Conservation (phyloP, 768 basidiomycete genomes). For the Clitopilus hobsonii region DNA sequence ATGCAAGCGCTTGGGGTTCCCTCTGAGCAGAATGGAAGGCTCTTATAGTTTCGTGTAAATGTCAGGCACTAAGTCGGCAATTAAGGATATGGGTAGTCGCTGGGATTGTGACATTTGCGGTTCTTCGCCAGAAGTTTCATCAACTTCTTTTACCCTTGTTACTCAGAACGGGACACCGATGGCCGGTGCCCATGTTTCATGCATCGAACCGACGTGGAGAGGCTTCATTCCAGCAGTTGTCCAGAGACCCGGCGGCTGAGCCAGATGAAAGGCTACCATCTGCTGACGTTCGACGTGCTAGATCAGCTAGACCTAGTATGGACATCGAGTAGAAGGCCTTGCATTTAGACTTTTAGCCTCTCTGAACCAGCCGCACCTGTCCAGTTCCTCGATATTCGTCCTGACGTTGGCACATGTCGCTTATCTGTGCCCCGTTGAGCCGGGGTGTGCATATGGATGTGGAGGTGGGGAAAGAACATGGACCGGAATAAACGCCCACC, state of each 20-base stretch:
- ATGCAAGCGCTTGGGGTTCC: conserved; percentile 3
- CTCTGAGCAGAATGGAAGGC: not conserved
- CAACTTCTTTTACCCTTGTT: not conserved
- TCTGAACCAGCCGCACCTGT: not conserved
- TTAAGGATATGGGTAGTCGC: not conserved
- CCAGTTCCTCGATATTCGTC: not conserved
- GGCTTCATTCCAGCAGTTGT: not conserved
- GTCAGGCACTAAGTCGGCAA: not conserved
- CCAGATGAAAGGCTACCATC: too few relatives aligned
- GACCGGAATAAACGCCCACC: too few relatives aligned
- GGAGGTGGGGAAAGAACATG: not conserved
- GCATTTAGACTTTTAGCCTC: not conserved
- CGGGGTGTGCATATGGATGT: not conserved
- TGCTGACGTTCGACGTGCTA: not conserved
- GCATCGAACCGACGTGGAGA: not conserved
- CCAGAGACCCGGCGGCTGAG: not conserved
- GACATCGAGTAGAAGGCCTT: not conserved
- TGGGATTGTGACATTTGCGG: not conserved
- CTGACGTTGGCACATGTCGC: not conserved
- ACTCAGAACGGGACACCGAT: not conserved
- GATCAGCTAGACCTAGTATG: not conserved
- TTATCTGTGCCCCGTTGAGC: not conserved
- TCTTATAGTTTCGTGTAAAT: not conserved
- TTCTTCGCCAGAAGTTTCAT: not conserved
- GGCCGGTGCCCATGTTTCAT: not conserved